Conservation (phyloP, 2,329 filamentous ascomycete genomes). For the Neocatenulostroma microsporum region DNA sequence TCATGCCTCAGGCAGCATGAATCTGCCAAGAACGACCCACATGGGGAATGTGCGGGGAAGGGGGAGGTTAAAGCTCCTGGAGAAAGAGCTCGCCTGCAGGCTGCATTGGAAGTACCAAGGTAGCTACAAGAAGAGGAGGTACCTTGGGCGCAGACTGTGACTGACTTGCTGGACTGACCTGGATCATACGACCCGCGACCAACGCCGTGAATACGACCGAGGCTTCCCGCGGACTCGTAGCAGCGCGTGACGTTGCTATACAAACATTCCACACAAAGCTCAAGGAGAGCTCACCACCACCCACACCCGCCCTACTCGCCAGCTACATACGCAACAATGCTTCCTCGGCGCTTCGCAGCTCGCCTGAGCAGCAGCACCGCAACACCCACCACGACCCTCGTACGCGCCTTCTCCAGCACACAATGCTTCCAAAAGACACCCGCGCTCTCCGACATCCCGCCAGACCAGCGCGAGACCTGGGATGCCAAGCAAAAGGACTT, state of each 20-base stretch:
- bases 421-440: conserved; percentile 41
- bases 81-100: too few species aligned
- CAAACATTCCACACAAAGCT: background rate
- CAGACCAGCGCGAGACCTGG: conserved; percentile 65
- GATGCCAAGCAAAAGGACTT: conserved; percentile 78
- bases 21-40: too few species aligned
- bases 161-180: background rate
- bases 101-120: too few species aligned
- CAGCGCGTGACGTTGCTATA: background rate
- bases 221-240: too few species aligned
- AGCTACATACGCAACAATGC: conserved; percentile 9
- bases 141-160: conserved; percentile 2
- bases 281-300: background rate
- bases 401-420: conserved; percentile 15
- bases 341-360: conserved; percentile 14
- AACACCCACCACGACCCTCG: conserved; percentile 4
- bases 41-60: background rate
- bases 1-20: too few species aligned
- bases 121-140: background rate
- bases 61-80: too few species aligned
- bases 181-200: background rate
- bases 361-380: conserved; percentile 9
- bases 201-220: background rate
- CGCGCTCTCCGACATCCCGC: conserved; percentile 77
- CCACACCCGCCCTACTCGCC: too few species aligned